These are phyloP conservation scores for Pezicula radicicola DNA, from an alignment of 2,329 filamentous ascomycete species.

Conservation along the genomic window DNA sequence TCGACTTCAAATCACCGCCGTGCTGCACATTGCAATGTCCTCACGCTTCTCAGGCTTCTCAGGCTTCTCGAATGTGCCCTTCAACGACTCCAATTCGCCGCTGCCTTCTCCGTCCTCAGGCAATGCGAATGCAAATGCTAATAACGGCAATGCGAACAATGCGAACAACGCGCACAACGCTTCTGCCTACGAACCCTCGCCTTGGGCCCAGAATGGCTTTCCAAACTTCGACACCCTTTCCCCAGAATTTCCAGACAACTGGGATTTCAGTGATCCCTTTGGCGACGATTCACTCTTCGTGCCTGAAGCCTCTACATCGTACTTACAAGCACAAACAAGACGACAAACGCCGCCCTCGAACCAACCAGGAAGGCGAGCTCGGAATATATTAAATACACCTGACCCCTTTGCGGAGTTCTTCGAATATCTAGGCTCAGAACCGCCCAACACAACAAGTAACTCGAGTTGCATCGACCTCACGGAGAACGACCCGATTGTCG, in stretches of 20 bases:
- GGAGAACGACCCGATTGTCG: conserved; percentile 17
- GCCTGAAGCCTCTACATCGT: neutral
- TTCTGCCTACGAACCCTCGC: too few species aligned
- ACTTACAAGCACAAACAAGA: conserved; percentile 2
- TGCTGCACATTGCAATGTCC: neutral
- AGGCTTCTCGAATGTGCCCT: neutral
- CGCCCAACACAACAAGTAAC: neutral
- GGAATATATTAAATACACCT: conserved; percentile 1
- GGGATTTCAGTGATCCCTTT: neutral
- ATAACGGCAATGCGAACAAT: too few species aligned
- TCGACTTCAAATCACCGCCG: too few species aligned
- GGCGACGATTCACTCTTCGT: conserved; percentile 3
- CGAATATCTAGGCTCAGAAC: neutral
- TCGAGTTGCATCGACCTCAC: conserved; percentile 4
- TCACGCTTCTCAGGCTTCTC: neutral
- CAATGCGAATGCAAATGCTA: too few species aligned
- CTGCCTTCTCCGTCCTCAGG: too few species aligned
- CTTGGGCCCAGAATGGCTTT: neutral
- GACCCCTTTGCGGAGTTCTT: conserved; percentile 8
- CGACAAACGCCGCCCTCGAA: conserved; percentile 16
- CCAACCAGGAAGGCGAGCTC: conserved; percentile 9
- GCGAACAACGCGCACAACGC: neutral
- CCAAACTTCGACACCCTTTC: conserved; percentile 8
- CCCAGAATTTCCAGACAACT: neutral
- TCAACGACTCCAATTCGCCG: neutral